Evolutionary conservation across 2,329 filamentous ascomycete genomes (phyloP), one percentile per base, ranked within the genome.

Genomic region (Aspergillus sp.): DNA sequence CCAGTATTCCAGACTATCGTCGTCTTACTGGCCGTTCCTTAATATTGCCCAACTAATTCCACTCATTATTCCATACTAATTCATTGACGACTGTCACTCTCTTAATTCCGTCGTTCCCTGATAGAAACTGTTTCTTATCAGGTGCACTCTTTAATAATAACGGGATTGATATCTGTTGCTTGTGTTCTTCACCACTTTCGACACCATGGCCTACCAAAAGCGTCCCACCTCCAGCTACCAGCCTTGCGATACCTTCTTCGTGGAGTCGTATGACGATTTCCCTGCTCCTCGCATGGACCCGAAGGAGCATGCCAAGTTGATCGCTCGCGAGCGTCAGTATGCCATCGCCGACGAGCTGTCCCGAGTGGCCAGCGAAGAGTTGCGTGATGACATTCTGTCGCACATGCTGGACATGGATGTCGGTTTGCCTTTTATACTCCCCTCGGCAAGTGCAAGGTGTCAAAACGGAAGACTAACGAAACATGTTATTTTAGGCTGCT

Each of bases 321-420:
- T 95, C 69, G 89, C 90, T 61, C 87, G 90, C 72, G 87, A 94
- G 78, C 87, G 88, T 70, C 94, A 97, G 78, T 91, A 94, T 73
- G 89, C 90, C 66, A 90, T 98, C 68, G 92, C 90, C 62, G 90
- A 92, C 73, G 91, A 98, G 75, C 85, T 98, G 66, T 97, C 93
- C 50, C 87, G 88, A 67, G 81, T 90, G 67, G 92, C 92, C 53
- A 88, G 87, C 62, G 92, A 96, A 57, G 92, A 97, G 79, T 96
- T 98, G 74, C 86, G 96, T 68, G 92, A 96, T 76, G 94, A 98
- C 75, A 90, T 97, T 74, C 87, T 98, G 80, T 85, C 90, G 73
- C 94, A 98, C 80, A 95, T 97, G 90, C 86, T 92, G 75, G 85
- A 90, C 71, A 97, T 99, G 94, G 95, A 99, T 87, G 81, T 83